Evolutionary conservation across 1,284 basidiomycete genomes (phyloP).

Genomic region (Malassezia yamatoensis): DNA sequence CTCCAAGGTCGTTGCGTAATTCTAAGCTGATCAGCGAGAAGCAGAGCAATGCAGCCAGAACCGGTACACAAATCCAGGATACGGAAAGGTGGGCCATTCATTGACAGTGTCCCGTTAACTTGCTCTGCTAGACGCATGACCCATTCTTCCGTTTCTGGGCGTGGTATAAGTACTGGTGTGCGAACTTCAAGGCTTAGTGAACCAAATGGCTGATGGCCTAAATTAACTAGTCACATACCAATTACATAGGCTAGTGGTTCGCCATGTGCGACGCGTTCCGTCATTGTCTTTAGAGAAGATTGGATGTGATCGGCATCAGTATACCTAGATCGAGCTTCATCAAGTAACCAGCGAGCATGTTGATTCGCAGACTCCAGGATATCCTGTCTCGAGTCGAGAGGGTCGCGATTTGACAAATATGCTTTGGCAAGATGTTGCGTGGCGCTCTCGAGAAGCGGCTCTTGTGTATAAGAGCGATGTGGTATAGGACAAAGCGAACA

Average conservation of each 20-base stretch:
- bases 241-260: conserved; percentile 19
- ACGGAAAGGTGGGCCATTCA: neutral
- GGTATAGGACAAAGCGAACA: neutral
- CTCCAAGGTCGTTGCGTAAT: neutral
- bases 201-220: conserved; percentile 16
- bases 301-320: neutral
- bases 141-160: conserved; percentile 17
- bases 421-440: neutral
- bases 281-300: conserved; percentile 2
- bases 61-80: conserved; percentile 17
- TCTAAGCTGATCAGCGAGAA: conserved; percentile 3
- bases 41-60: conserved; percentile 12
- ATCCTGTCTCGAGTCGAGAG: neutral
- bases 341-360: neutral
- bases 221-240: neutral
- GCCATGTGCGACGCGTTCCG: conserved; percentile 2
- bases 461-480: neutral
- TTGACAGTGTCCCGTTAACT: neutral
- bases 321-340: conserved; percentile 6
- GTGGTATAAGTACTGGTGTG: conserved; percentile 14
- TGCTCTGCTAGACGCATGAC: neutral
- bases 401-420: neutral
- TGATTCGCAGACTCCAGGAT: too few species aligned
- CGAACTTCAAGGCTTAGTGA: conserved; percentile 3
- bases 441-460: neutral